Conservation (phyloP, 805 yeast species). For the Candida tallmaniae region DNA sequence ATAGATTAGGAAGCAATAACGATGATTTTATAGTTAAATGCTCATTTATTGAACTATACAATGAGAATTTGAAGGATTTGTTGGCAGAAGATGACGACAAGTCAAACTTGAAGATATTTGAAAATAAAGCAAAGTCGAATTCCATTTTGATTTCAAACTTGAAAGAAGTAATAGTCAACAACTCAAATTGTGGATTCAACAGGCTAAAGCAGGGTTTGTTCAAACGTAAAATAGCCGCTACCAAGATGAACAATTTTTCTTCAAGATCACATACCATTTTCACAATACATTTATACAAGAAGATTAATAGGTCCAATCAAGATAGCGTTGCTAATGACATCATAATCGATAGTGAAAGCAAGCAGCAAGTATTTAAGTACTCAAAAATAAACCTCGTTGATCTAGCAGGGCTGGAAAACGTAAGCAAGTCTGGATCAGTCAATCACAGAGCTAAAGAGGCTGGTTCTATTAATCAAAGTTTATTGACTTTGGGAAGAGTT, state of each 20-base stretch:
- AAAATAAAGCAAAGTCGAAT: constrained; percentile 18
- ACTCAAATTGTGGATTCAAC: constrained; percentile 52
- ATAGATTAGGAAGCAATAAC: constrained; percentile 28
- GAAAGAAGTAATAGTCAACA: constrained; percentile 54
- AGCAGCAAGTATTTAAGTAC: constrained; percentile 7
- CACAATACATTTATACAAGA: constrained; percentile 55
- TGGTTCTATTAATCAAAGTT: constrained; percentile 85
- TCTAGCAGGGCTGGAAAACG: constrained; percentile 93
- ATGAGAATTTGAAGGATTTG: constrained; percentile 78
- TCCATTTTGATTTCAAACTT: constrained; percentile 57
- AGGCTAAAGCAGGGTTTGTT: constrained; percentile 54
- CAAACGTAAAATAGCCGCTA: constrained; percentile 62
- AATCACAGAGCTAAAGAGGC: constrained; percentile 89
- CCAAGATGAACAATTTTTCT: constrained; percentile 69
- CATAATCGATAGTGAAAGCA: constrained; percentile 28
- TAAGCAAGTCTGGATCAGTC: constrained; percentile 80
- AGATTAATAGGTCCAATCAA: constrained; percentile 9
- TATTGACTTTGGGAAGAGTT: constrained; percentile 83
- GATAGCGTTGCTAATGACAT: constrained; percentile 8
- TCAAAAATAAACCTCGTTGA: constrained; percentile 85
- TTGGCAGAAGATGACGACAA: constrained; percentile 44
- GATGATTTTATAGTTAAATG: constrained; percentile 65
- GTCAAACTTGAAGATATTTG: constrained; percentile 36
- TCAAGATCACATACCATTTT: constrained; percentile 78
- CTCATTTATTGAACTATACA: constrained; percentile 81